Percentiles rank a stretch among this genome's conserved stretches.
These are phyloP conservation scores for Garcia nutans DNA, from an alignment of 345 rosid genomes.

Conservation along the genomic window DNA sequence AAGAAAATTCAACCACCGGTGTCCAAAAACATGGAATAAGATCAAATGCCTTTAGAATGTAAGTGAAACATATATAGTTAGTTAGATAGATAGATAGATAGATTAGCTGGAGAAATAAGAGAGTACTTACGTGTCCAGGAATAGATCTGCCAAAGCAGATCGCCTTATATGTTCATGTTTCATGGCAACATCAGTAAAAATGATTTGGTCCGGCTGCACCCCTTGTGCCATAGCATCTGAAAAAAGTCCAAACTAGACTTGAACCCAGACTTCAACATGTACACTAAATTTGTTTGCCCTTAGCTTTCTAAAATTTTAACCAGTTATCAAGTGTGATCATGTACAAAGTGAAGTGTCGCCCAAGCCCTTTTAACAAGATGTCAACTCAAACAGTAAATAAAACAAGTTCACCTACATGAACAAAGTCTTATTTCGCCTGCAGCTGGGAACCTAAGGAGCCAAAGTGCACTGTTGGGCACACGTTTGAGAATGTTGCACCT, in stretches of 20 bases:
- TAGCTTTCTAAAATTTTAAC: background rate
- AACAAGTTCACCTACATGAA: conserved; percentile 49
- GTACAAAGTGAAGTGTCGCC: background rate
- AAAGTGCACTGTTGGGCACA: conserved; percentile 90
- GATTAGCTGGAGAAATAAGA: background rate
- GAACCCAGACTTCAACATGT: background rate
- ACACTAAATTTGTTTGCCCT: background rate
- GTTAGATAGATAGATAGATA: background rate
- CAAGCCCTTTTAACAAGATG: background rate
- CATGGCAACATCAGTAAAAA: conserved; percentile 99
- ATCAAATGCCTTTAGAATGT: background rate
- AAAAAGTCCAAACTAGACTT: conserved; percentile 7
- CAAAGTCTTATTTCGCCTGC: conserved; percentile 97
- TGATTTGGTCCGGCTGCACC: conserved; percentile 83
- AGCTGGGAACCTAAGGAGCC: conserved; percentile 99
- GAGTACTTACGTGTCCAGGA: conserved; percentile 76
- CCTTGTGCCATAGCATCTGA: conserved; percentile 90
- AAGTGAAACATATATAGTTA: background rate
- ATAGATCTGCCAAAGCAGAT: conserved; percentile 93
- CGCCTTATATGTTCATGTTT: conserved; percentile 91
- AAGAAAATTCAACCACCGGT: conserved; percentile 9
- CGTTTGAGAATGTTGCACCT: conserved; percentile 99
- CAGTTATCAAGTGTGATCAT: background rate
- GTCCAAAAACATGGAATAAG: background rate
- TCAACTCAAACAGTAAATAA: background rate